Base-by-base conservation (phyloP, 1,284 basidiomycete genomes). In the Hortiboletus rubellus region DNA sequence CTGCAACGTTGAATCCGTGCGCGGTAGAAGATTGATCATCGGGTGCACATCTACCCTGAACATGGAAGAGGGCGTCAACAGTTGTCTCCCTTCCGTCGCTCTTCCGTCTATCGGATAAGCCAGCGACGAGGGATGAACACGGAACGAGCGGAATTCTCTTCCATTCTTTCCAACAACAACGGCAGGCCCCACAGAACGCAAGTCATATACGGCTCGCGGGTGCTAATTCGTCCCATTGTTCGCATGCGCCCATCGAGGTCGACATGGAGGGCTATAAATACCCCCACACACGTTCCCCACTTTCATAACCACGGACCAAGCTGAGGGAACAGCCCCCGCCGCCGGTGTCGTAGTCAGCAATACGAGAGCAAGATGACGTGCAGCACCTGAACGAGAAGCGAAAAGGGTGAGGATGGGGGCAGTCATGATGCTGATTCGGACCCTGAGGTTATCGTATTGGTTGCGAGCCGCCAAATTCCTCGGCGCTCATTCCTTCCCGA, bases 1-100 rank as follows among this genome's bases (percentile, higher is more conserved):
- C 14, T 55, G 53, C 65, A 65, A 69, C 66, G 64, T 69, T 66
- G 67, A 43, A 48, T 61, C 53, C 65, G 49, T 47, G 63, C 66
- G 56, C 42, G 44, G 54, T 41, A 57, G 64, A 69, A 69, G 66
- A 65, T 65, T 67, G 64, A 69, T 66, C 45, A 68, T 69, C 65
- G 66, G 65, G 54, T 50, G 44, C 17, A 46, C 46, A 36, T 36
- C 14, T 36, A 36, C 36, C 36, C 36, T 36, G 36, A 15, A 36
- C 36, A 36, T 36, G 12, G 34, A 36, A 36, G 34, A 36, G 36
- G 36, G 36, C 36, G 36, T 36, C 14, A 36, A 36, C 34, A 4
- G 7, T 36, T 15, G 15, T 7, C 36, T 14, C 15, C 36, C 36
- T 14, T 36, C 15, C 15, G 12, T 36, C 36, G 36, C 36, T 36